A percentile compares a stretch with the other conserved stretches of the same genome.
Evolutionary conservation across 2,329 filamentous ascomycete species (phyloP).

Genomic region (Hymenoscyphus fructigenus): DNA sequence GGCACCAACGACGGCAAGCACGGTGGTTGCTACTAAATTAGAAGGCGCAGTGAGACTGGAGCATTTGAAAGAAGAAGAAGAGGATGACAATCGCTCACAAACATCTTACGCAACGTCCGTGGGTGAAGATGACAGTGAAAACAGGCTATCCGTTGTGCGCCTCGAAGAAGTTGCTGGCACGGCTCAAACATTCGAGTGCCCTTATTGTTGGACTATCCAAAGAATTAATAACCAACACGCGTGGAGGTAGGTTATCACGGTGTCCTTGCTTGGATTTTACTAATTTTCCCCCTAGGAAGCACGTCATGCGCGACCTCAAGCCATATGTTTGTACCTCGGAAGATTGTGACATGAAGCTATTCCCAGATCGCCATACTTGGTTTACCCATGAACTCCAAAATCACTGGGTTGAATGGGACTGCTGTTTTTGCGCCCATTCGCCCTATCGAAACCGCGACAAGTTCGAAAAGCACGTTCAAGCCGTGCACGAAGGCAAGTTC

Average conservation of each 20-base stretch:
- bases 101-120: constrained; percentile 18
- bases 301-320: constrained; percentile 35
- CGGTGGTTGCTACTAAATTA: not conserved
- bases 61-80: constrained; percentile 4
- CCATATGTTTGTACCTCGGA: constrained; percentile 37
- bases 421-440: constrained; percentile 24
- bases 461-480: constrained; percentile 15
- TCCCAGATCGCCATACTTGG: constrained; percentile 32
- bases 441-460: constrained; percentile 5
- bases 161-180: constrained; percentile 16
- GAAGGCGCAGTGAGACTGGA: not conserved
- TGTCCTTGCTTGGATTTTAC: not conserved
- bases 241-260: constrained; percentile 26
- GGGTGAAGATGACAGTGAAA: constrained; percentile 6
- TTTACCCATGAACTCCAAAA: constrained; percentile 34
- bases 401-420: constrained; percentile 30
- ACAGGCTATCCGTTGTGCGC: constrained; percentile 7
- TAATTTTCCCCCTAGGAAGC: constrained; percentile 22
- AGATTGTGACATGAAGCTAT: constrained; percentile 32
- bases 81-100: constrained; percentile 12
- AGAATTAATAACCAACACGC: constrained; percentile 18
- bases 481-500: constrained; percentile 9
- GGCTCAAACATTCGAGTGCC: constrained; percentile 13
- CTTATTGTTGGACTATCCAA: constrained; percentile 23
- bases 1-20: constrained; percentile 9